Base-by-base conservation (phyloP, 176 grass and related monocot genomes). In the Rhynchospora pubera region DNA sequence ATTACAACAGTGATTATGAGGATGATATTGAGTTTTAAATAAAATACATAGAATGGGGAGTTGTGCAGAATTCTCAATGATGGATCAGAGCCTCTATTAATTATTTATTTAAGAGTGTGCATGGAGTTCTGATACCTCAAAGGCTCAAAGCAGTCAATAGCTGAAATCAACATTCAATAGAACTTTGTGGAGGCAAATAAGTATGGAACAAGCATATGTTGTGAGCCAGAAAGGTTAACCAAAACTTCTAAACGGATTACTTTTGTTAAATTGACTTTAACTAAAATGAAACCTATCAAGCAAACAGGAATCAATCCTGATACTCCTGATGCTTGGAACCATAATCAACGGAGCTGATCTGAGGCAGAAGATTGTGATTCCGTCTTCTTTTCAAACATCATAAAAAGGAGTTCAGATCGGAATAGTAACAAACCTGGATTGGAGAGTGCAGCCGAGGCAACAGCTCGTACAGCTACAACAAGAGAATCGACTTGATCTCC, bases 401-500 rank as follows among this genome's bases (percentile, higher is more conserved):
- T 48, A 76, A 28, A 76, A 76, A 32, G 13, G 9, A 73, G 19
- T 18, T 74, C 58, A 51, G 32, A 87, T 53, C n/a, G 53, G 18
- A 75, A 53, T 57, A 67, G 65, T 55, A 46, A 2, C 84, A 55
- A 61, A 89, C 88, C 88, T 73, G 88, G 59, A 63, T 60, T 69
- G 23, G 72, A 21, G 39, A 79, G 60, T 42, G 78, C 62, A 5
- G 88, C 62, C 47, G 53, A 60, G 50, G 74, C 88, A 22, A 89
- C 58, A 45, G 68, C 68, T 50, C 72, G 39, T 1, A 72, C 67
- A 43, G 78, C 84, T 8, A 23, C 34, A 44, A 89, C 45, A 32
- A 86, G 69, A 48, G 84, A 71, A 48, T 86, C 88, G 62, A 89
- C 67, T 84, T 89, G 88, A 45, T 81, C 79, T 15, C 71, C 80